Evolutionary conservation across 2,329 filamentous ascomycete species (phyloP), one percentile per base, ranked within the genome.

Genomic region (Metarhizium humberi): DNA sequence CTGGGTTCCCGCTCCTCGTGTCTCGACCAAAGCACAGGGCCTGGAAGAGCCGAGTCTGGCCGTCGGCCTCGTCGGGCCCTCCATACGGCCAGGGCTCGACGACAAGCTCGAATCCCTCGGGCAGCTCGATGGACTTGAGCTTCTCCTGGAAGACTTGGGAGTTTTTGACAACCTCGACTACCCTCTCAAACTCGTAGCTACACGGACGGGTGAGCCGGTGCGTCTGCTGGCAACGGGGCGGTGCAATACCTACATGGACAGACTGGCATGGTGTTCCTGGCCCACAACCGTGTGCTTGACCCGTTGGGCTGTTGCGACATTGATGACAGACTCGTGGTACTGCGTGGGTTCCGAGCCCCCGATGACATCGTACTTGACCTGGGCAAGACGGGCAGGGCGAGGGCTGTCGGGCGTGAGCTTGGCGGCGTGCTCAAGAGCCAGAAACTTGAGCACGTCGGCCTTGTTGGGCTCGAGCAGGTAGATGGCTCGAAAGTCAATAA

Each of bases 381-480:
- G 69, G 2, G 76, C 76, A 6, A 67, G 61, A 3, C 78, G 72
- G 2, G 66, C 55, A 8, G 73, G 72, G 4, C 63, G 56, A 6
- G 60, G 38, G 50, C 60, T 42, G 40, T 61, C 7, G 36, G 59
- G 52, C 65, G 70, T 64, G 25, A 71, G 52, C 4, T 64, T 54
- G 0, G 65, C 66, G 3, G 63, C 63, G 55, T 75, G 72, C 57
- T 80, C 53, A 49, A 66, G 64, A n/a, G 78, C 73, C 0, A 82
- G 66, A 50, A 74, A 82, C 0, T 56, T 59, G 1, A 75, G 58
- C 60, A 81, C 70, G 11, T 74, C 69, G 4, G 63, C 60, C 63
- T 82, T 83, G 0, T 70, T 67, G 0, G 79, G 79, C 59, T 82
- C 78, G 11, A 67, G 66, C 3, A 82, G 67, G 1, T 75, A 78